Percentiles rank a stretch among this genome's conserved stretches.
These are phyloP conservation scores for Sclerotinia glacialis DNA, from an alignment of 2,329 filamentous ascomycete species.

Conservation along the genomic window DNA sequence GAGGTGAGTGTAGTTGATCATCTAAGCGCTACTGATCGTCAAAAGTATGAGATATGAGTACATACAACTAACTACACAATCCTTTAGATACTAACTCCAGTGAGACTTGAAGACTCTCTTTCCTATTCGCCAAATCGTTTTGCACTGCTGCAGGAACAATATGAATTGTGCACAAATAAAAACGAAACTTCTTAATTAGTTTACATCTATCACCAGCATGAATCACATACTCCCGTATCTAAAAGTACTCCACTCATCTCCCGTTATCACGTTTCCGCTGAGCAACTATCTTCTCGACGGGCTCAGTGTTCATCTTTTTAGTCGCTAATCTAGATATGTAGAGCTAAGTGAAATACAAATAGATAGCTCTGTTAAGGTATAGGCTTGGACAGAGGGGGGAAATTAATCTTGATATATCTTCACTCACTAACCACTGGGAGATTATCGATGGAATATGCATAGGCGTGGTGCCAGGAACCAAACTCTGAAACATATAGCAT, in stretches of 20 bases:
- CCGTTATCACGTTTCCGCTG: too few species aligned
- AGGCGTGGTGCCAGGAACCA: not conserved
- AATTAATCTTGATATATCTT: not conserved
- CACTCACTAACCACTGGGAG: not conserved
- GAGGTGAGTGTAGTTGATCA: too few species aligned
- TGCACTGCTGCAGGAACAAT: not conserved
- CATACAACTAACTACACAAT: too few species aligned
- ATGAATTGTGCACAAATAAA: not conserved
- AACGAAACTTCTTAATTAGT: not conserved
- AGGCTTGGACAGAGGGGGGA: not conserved
- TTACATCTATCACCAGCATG: not conserved
- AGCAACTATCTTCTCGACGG: not conserved
- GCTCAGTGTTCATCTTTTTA: not conserved
- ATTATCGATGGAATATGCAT: not conserved
- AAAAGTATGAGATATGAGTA: too few species aligned
- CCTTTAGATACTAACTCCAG: too few species aligned
- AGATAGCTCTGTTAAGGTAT: not conserved
- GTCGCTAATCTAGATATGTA: too few species aligned
- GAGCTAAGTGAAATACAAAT: not conserved
- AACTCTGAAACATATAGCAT: not conserved
- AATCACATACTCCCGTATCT: not conserved
- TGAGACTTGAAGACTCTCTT: not conserved
- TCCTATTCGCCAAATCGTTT: not conserved
- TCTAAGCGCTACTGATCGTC: too few species aligned
- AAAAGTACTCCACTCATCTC: not conserved